phyloP scores from a whole-genome alignment of 1,139 yeast genomes.

The Kodamaea suecica region DNA sequence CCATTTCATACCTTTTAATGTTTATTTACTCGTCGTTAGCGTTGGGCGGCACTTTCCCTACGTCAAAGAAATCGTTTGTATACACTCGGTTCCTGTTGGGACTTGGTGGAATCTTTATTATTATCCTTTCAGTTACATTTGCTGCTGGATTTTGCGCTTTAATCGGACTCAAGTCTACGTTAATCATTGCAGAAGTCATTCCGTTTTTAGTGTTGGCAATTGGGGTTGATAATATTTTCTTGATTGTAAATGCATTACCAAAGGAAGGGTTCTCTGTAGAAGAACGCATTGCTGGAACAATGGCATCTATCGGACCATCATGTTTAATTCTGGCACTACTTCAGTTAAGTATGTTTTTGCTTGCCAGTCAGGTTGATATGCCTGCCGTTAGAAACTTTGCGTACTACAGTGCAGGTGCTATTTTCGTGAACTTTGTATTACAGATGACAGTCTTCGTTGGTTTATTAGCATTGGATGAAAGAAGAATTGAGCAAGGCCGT shows the following conservation, averaged over 20 bases:
- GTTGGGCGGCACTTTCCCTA: constrained; percentile 55
- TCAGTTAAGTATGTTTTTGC: constrained; percentile 71
- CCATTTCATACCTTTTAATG: constrained; percentile 81
- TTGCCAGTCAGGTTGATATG: constrained; percentile 84
- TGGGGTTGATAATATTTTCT: constrained; percentile 90
- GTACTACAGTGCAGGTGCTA: constrained; percentile 83
- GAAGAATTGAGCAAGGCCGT: constrained; percentile 55
- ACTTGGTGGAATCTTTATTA: constrained; percentile 75
- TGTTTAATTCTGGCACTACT: constrained; percentile 73
- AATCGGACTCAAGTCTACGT: constrained; percentile 76
- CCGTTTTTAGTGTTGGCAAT: constrained; percentile 93
- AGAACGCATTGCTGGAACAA: constrained; percentile 57
- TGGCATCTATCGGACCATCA: constrained; percentile 82
- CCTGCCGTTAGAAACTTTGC: constrained; percentile 97
- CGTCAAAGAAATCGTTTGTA: constrained; percentile 15
- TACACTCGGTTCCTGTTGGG: constrained; percentile 75
- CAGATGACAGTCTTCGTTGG: constrained; percentile 84
- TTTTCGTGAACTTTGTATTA: constrained; percentile 67
- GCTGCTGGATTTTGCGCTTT: constrained; percentile 80
- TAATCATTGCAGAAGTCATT: constrained; percentile 93
- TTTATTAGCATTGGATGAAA: constrained; percentile 65
- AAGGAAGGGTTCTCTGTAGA: constrained; percentile 32
- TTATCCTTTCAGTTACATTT: constrained; percentile 71
- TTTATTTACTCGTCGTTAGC: constrained; percentile 85
- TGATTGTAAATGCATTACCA: constrained; percentile 76